Evolutionary conservation across 148 eudicot species (phyloP).

Genomic region (Oxyria digyna): DNA sequence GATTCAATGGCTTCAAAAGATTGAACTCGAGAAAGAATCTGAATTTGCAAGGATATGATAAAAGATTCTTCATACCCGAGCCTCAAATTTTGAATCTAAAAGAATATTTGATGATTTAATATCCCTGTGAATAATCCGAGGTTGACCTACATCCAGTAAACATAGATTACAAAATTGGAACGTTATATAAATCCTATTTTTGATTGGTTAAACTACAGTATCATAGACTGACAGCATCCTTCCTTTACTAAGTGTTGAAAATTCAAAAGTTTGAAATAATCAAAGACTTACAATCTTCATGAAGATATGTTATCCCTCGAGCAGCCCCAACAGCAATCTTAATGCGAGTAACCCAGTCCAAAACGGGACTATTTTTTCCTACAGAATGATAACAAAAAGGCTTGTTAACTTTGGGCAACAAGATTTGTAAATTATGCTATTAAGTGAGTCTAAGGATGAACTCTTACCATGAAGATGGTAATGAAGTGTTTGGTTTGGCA

Average conservation of each 20-base stretch:
- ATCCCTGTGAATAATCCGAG: conserved; percentile 66
- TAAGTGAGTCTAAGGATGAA: conserved; percentile 7
- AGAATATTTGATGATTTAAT: conserved; percentile 69
- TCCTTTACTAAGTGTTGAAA: background rate
- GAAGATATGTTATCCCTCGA: conserved; percentile 93
- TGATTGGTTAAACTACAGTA: too few species aligned
- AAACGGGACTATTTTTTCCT: conserved; percentile 38
- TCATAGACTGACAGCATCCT: too few species aligned
- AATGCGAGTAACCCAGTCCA: conserved; percentile 71
- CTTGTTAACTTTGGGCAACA: background rate
- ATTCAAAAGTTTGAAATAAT: background rate
- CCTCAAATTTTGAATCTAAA: conserved; percentile 51
- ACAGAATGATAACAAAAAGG: conserved; percentile 2
- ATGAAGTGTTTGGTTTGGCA: conserved; percentile 57
- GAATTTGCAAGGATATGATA: background rate
- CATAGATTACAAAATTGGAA: background rate
- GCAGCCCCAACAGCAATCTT: conserved; percentile 87
- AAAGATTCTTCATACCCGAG: conserved; percentile 36
- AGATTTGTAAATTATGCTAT: background rate
- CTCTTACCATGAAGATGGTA: conserved; percentile 64
- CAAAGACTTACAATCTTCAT: conserved; percentile 65
- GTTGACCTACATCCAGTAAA: conserved; percentile 31
- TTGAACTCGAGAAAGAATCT: background rate
- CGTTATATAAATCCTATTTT: too few species aligned
- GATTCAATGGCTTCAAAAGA: conserved; percentile 2